Conservation (phyloP, 164 flowering plant species). For the Stephania yunnanensis region DNA sequence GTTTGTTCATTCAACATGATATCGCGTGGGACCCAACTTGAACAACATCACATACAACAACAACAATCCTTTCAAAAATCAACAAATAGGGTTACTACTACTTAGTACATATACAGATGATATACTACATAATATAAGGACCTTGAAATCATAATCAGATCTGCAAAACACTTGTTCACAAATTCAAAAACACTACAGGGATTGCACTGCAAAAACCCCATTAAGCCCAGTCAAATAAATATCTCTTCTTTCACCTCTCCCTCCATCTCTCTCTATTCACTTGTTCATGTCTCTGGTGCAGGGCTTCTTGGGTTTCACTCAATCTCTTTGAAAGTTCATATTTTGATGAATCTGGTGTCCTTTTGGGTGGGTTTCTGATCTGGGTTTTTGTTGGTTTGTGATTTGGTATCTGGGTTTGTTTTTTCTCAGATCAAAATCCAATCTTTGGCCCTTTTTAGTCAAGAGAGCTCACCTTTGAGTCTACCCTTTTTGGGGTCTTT, state of each 20-base stretch:
- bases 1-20: neutral
- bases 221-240: neutral
- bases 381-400: neutral
- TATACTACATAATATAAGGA: neutral
- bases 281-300: neutral
- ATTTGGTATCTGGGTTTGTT: neutral
- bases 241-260: neutral
- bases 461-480: slow-evolving; percentile 1
- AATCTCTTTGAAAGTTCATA: neutral
- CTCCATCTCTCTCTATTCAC: neutral
- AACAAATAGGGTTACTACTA: neutral
- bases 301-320: neutral
- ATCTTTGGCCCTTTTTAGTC: slow-evolving; percentile 2
- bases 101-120: neutral
- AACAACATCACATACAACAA: neutral
- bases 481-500: neutral
- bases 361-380: neutral
- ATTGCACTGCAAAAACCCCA: neutral
- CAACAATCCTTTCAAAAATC: neutral
- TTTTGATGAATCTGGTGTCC: neutral
- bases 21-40: neutral
- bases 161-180: neutral
- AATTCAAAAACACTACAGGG: neutral
- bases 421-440: slow-evolving; percentile 1
- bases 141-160: neutral